Base-by-base conservation (phyloP, 129 eudicot species). In the Silybum marianum region DNA sequence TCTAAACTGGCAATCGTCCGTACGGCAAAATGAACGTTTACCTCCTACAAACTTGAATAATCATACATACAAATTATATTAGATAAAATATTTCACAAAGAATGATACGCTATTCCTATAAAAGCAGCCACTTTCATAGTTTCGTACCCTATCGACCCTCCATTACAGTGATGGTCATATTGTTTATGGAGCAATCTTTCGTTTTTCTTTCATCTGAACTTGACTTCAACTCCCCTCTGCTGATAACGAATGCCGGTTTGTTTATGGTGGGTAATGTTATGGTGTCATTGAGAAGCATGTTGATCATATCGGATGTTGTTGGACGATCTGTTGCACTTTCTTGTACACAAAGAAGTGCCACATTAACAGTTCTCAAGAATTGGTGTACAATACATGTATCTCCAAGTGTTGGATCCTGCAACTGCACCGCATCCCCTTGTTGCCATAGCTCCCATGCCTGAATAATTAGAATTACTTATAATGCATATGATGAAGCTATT, bases 361-460 rank as follows among this genome's bases (percentile, higher is more conserved):
- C 78, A 48, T 85, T 89, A 69, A 85, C 19, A 14, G 63, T 80
- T 79, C 86, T 82, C 21, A 73, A 72, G 2, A 85, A 0, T 80
- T 85, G 86, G 7, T 83, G 23, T 39, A 40, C 4, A 2, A 18
- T 36, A 54, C 72, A 63, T 16, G 73, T 66, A 77, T 68, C 9
- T 0, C 3, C 38, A 4, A 88, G 24, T 32, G 74, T 80, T 51
- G 86, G 70, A 85, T 88, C 89, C 74, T 72, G 72, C 18, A 88
- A 23, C 68, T 85, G 67, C 4, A 78, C 11, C 16, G 79, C 77
- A 42, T 78, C 76, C n/a, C 82, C 85, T 69, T 77, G 72, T 81
- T 80, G 83, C 91, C 91, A 88, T 34, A 80, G 75, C 30, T 85
- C 87, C 91, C 89, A 85, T 28, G 91, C 85, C 89, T 88, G 77